A percentile compares a stretch with the other conserved stretches of the same genome.
phyloP scores from a whole-genome alignment of 2,329 filamentous ascomycete species.

The Paraphoma sp. region DNA sequence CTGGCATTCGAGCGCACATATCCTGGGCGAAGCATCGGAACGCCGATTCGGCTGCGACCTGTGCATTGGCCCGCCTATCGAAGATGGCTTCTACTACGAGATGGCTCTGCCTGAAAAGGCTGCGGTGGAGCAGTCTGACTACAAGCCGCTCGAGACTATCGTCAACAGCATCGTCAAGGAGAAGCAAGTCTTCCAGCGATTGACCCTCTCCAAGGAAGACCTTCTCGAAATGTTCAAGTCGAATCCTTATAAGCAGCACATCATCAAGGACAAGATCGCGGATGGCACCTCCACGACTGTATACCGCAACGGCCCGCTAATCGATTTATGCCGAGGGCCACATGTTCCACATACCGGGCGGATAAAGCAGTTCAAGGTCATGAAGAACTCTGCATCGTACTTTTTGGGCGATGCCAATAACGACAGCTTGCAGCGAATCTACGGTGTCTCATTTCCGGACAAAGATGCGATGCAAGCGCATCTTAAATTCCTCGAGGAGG shows the following conservation, averaged over 20 bases:
- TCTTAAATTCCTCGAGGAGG: conserved; percentile 94
- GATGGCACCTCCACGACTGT: conserved; percentile 92
- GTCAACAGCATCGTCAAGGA: conserved; percentile 90
- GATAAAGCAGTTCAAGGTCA: conserved; percentile 93
- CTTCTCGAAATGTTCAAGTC: conserved; percentile 95
- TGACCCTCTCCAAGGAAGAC: conserved; percentile 88
- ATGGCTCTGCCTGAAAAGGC: conserved; percentile 82
- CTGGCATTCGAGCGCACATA: conserved; percentile 96
- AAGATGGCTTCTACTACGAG: conserved; percentile 96
- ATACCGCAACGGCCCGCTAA: conserved; percentile 90
- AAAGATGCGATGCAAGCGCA: conserved; percentile 95
- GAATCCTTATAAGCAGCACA: conserved; percentile 98
- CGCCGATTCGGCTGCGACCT: conserved; percentile 88
- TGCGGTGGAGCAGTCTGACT: conserved; percentile 76
- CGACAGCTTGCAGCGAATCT: conserved; percentile 94
- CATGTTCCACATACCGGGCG: conserved; percentile 93
- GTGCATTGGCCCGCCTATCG: conserved; percentile 90
- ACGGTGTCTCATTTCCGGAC: conserved; percentile 95
- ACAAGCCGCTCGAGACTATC: conserved; percentile 82
- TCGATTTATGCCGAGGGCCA: conserved; percentile 93
- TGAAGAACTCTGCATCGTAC: conserved; percentile 86
- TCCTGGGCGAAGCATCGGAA: conserved; percentile 94
- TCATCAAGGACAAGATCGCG: conserved; percentile 90
- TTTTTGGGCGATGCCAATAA: conserved; percentile 94
- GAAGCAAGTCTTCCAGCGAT: conserved; percentile 91